A percentile compares a stretch with the other conserved stretches of the same genome.
These are phyloP conservation scores for Chenopodium berlandieri DNA, from an alignment of 148 eudicot species.

Conservation along the genomic window DNA sequence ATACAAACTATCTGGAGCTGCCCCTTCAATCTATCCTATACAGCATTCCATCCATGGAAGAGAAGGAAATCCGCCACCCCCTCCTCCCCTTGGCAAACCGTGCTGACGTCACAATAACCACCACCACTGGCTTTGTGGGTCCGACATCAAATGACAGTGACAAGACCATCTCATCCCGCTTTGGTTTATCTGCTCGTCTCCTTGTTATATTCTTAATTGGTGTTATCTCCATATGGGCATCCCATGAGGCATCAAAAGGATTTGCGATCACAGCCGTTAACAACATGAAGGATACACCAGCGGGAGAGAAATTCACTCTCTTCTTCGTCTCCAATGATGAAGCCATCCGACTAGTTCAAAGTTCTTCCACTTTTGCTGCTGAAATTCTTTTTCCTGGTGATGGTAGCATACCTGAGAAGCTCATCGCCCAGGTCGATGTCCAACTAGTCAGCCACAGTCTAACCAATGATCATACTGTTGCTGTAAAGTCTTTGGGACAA, in stretches of 20 bases:
- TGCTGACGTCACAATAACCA: slow-evolving; percentile 3
- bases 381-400: slow-evolving; percentile 35
- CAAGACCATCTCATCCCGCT: slow-evolving; percentile 21
- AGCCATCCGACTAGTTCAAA: slow-evolving; percentile 45
- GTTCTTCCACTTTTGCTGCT: slow-evolving; percentile 36
- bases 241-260: slow-evolving; percentile 63
- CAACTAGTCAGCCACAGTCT: slow-evolving; percentile 35
- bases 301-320: slow-evolving; percentile 40
- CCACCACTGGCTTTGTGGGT: neutral
- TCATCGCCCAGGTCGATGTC: slow-evolving; percentile 37
- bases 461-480: slow-evolving; percentile 16
- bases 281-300: slow-evolving; percentile 30
- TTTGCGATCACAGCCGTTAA: slow-evolving; percentile 42
- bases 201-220: slow-evolving; percentile 33
- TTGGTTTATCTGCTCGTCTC: slow-evolving; percentile 33
- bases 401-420: slow-evolving; percentile 32
- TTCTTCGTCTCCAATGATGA: slow-evolving; percentile 56
- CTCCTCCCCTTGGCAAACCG: slow-evolving; percentile 31
- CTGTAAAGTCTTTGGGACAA: slow-evolving; percentile 23
- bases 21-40: neutral
- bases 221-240: slow-evolving; percentile 56
- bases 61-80: slow-evolving; percentile 36
- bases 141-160: too few relatives aligned
- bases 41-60: slow-evolving; percentile 31
- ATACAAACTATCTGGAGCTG: neutral